Base-by-base conservation (phyloP, 2,329 filamentous ascomycete genomes). In the Cladosporium sp. region DNA sequence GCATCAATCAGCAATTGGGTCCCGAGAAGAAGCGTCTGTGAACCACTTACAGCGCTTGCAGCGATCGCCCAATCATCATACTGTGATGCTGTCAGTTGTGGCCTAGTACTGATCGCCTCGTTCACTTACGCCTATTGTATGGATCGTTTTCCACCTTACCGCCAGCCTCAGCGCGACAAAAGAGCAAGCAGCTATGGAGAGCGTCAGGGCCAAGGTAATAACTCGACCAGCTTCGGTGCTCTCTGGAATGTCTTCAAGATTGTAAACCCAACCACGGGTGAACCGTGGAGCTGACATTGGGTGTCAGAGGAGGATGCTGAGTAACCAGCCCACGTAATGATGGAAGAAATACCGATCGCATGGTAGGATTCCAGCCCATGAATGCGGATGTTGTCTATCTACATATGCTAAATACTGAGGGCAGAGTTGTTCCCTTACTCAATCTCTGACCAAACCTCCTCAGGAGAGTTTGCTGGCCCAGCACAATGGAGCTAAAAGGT, bases 191-290 rank as follows among this genome's bases (percentile, higher is more conserved):
- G 67, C 36, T 4, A 32, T 41, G 2, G 67, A 69, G 52, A 67
- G 65, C 26, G 59, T 54, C 15, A 57, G 44, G 8, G 67, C 65
- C 15, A 69, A 41, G 4, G 67, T 59, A 44, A 69, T 66, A 38
- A 69, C 61, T 30, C 52, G 59, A 5, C 64, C 52, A 30, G 66
- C 67, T 30, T 69, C 60, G 21, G 66, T 65, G 18, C 49, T 36
- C 2, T 38, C 28, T 28, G 67, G 67, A 15, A 52, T 28, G 6
- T 21, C 52, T n/a, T 64, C 15, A 11, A 69, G 67, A 44, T 67
- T 66, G 58, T 69, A 63, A 6, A 69, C 52, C 52, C 52, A 55
- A 4, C 52, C 52, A 10, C 11, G 2, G 3, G 52, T 55, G n/a
- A 55, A 34, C 4, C 28, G 52, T 12, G 52, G 52, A n/a, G 52